Conservation (phyloP, 2,329 filamentous ascomycete genomes). For the Sphaerulina musiva region DNA sequence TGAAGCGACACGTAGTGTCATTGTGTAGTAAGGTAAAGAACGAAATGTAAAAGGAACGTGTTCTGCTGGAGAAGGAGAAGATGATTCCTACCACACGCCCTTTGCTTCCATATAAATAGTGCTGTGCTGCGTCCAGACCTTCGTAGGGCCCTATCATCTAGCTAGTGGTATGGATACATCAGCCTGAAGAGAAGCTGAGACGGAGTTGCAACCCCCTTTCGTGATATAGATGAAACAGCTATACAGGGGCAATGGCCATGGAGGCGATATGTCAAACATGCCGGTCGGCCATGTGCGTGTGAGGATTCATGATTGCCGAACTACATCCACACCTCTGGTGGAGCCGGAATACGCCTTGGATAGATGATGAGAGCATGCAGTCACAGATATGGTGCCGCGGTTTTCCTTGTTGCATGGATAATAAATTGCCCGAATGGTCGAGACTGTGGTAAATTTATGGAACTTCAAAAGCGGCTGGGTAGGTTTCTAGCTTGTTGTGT, state of each 20-base stretch:
- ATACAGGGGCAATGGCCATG: background rate
- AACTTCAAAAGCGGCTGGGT: too few relatives aligned
- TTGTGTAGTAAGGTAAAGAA: conserved; percentile 6
- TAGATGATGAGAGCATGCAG: background rate
- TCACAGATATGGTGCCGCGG: too few relatives aligned
- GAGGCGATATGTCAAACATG: background rate
- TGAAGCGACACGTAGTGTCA: conserved; percentile 15
- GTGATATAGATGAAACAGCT: conserved; percentile 4
- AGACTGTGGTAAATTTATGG: too few relatives aligned
- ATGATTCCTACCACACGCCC: background rate
- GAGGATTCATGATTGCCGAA: background rate
- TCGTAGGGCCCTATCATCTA: background rate
- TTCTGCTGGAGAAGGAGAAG: background rate
- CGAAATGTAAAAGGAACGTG: conserved; percentile 8
- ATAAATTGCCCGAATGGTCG: background rate
- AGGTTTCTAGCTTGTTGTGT: too few relatives aligned
- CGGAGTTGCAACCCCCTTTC: background rate
- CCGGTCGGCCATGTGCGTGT: background rate
- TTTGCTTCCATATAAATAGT: background rate
- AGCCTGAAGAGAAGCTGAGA: background rate
- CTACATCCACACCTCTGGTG: too few relatives aligned
- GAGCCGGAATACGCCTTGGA: background rate
- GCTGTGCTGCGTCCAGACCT: background rate
- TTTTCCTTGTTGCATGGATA: background rate
- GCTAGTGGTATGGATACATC: background rate